phyloP scores from a whole-genome alignment of 2,329 filamentous ascomycete species.

The Dactylonectria macrodidyma region DNA sequence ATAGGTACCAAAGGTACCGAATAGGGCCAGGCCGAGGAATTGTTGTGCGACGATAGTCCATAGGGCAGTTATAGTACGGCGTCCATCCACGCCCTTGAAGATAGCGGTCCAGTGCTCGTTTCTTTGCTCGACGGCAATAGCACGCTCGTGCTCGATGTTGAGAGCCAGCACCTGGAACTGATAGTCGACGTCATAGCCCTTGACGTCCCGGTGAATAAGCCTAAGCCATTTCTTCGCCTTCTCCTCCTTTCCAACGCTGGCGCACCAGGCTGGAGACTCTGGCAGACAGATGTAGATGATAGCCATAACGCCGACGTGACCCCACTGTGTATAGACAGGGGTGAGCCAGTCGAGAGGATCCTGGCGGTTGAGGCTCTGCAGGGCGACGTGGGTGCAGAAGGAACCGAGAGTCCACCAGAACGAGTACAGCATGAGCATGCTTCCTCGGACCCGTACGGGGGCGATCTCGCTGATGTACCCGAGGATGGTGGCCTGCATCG shows the following conservation, averaged over 20 bases:
- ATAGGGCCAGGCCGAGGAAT: conserved; percentile 18
- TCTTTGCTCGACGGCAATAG: conserved; percentile 41
- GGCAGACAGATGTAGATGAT: conserved; percentile 51
- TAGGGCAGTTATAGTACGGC: conserved; percentile 49
- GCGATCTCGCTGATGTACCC: conserved; percentile 59
- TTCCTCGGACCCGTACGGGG: conserved; percentile 57
- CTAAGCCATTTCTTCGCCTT: conserved; percentile 28
- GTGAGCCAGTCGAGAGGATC: conserved; percentile 54
- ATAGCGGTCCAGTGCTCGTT: conserved; percentile 42
- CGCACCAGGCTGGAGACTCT: conserved; percentile 56
- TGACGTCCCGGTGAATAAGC: conserved; percentile 43
- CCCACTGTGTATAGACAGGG: conserved; percentile 62
- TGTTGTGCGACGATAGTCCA: conserved; percentile 47
- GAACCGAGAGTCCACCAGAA: conserved; percentile 62
- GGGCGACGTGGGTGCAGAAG: conserved; percentile 58
- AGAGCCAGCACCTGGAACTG: conserved; percentile 45
- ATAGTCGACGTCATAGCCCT: conserved; percentile 48
- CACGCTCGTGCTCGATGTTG: conserved; percentile 45
- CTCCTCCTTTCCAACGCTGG: conserved; percentile 35
- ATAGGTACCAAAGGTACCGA: conserved; percentile 68
- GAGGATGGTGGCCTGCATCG: conserved; percentile 58
- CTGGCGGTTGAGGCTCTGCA: conserved; percentile 52
- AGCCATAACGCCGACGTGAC: conserved; percentile 47
- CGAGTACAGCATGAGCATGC: conserved; percentile 57
- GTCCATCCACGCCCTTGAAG: conserved; percentile 24